Conservation (phyloP, 768 basidiomycete species). For the Coprinopsis sp. region DNA sequence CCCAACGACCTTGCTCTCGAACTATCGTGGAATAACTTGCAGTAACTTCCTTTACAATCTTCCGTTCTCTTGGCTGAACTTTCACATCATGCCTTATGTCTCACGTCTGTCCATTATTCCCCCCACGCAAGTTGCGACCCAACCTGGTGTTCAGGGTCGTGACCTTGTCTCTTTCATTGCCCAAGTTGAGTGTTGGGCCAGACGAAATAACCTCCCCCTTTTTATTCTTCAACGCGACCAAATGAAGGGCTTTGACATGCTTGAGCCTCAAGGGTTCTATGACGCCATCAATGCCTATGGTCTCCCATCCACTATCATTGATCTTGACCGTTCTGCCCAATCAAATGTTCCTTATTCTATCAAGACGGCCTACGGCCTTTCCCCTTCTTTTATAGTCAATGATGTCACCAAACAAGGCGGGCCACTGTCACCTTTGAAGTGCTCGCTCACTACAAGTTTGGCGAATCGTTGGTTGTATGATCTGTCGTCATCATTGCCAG, state of each 20-base stretch:
- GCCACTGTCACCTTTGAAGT: slow-evolving; percentile 23
- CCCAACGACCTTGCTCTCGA: slow-evolving; percentile 17
- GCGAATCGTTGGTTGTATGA: slow-evolving; percentile 18
- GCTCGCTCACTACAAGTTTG: slow-evolving; percentile 21
- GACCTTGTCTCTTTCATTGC: slow-evolving; percentile 21
- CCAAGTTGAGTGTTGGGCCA: slow-evolving; percentile 18
- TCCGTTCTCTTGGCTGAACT: slow-evolving; percentile 26
- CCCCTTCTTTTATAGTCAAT: slow-evolving; percentile 16
- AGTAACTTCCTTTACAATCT: slow-evolving; percentile 22
- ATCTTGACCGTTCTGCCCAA: slow-evolving; percentile 24
- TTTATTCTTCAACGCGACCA: slow-evolving; percentile 24
- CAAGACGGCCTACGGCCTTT: slow-evolving; percentile 23
- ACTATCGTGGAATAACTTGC: slow-evolving; percentile 24
- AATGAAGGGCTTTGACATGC: slow-evolving; percentile 28
- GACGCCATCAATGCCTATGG: slow-evolving; percentile 25
- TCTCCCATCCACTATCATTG: slow-evolving; percentile 19
- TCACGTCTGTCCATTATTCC: slow-evolving; percentile 18
- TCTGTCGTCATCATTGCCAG: slow-evolving; percentile 6
- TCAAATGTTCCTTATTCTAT: slow-evolving; percentile 12
- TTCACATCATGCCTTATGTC: slow-evolving; percentile 17
- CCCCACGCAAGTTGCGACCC: slow-evolving; percentile 22
- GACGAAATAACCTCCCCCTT: slow-evolving; percentile 15
- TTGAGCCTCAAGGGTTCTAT: slow-evolving; percentile 26
- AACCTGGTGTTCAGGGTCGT: slow-evolving; percentile 22
- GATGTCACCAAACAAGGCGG: slow-evolving; percentile 28